Conservation (phyloP, 2,329 filamentous ascomycete species). For the Samsoniella hepiali region DNA sequence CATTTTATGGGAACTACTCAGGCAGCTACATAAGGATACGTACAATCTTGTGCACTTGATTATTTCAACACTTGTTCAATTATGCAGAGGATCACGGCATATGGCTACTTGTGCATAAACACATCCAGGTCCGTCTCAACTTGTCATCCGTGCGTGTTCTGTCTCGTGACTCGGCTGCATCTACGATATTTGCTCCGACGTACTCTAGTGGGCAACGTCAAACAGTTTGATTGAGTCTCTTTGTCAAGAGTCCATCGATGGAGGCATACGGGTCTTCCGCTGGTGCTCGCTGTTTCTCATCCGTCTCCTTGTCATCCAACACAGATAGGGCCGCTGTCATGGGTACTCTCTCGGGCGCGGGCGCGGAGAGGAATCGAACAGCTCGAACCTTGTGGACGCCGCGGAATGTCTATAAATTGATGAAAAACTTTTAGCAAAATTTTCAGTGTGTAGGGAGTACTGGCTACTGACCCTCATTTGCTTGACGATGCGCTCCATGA, state of each 20-base stretch:
- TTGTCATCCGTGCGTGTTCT: neutral
- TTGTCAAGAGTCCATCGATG: conserved; percentile 5
- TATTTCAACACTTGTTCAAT: no score
- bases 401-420: neutral
- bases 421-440: neutral
- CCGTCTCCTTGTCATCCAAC: neutral
- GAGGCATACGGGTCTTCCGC: neutral
- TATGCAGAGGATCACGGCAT: no score
- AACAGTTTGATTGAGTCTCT: conserved; percentile 4
- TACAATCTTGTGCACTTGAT: no score
- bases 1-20: no score
- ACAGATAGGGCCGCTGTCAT: conserved; percentile 11
- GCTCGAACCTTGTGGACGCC: conserved; percentile 14
- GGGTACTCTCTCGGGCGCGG: conserved; percentile 7
- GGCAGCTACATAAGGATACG: no score
- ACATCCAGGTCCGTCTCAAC: neutral
- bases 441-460: neutral
- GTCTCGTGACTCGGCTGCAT: neutral
- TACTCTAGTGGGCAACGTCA: neutral
- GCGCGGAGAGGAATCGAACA: conserved; percentile 5
- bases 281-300: neutral
- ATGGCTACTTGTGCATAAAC: neutral
- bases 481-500: conserved; percentile 13
- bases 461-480: conserved; percentile 2
- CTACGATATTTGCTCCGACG: neutral